Conservation (phyloP, 176 grass and related monocot genomes). For the Aegilops tauschii region DNA sequence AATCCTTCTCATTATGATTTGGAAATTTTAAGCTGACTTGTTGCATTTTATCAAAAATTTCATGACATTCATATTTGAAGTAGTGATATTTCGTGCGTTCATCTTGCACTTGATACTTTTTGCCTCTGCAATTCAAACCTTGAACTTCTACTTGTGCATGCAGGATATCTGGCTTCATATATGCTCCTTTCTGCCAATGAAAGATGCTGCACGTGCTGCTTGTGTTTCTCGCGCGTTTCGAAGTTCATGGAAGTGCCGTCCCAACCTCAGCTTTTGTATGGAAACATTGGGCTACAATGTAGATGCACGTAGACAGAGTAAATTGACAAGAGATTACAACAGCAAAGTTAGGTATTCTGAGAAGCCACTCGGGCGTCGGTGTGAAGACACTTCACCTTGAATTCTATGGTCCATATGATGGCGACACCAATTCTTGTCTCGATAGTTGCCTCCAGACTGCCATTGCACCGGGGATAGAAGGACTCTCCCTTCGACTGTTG, state of each 20-base stretch:
- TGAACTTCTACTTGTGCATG: not conserved
- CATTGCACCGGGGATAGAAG: not conserved
- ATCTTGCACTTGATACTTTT: not conserved
- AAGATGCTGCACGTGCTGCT: not conserved
- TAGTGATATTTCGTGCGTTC: too few relatives aligned
- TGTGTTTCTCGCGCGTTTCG: not conserved
- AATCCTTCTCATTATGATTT: too few relatives aligned
- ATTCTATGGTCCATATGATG: not conserved
- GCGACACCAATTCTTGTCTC: not conserved
- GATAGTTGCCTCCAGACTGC: not conserved
- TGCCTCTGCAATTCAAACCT: not conserved
- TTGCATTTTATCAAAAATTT: too few relatives aligned
- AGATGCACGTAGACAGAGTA: not conserved
- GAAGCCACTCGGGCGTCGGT: not conserved
- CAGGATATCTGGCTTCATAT: conserved; percentile 1
- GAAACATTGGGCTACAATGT: not conserved
- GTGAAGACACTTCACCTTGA: not conserved
- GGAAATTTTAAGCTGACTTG: too few relatives aligned
- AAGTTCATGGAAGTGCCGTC: not conserved
- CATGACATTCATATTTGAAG: too few relatives aligned
- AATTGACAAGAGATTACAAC: not conserved
- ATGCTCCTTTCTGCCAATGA: not conserved
- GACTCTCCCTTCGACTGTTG: not conserved
- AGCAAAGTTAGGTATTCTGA: not conserved
- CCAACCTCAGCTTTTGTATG: not conserved